A percentile compares a stretch with the other conserved stretches of the same genome.
Conservation (phyloP, 202 grass and related monocot species). For the Carex sylvatica region DNA sequence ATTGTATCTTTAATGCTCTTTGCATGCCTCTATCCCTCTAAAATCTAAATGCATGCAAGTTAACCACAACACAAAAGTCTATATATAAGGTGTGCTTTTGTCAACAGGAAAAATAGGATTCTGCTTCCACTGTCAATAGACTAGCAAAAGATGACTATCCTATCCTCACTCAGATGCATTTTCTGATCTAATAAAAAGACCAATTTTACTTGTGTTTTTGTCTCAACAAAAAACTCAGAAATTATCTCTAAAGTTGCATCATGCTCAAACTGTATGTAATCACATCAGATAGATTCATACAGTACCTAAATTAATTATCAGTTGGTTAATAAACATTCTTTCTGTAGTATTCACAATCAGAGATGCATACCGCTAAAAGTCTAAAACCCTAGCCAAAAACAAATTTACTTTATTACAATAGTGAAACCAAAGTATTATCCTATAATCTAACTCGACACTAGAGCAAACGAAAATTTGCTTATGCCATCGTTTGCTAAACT, state of each 20-base stretch:
- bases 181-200: not conserved
- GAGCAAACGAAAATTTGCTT: not conserved
- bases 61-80: not conserved
- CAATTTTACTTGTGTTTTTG: not conserved
- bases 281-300: not conserved
- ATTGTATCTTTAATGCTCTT: not conserved
- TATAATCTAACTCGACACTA: not conserved
- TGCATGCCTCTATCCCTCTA: not conserved
- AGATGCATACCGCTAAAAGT: not conserved
- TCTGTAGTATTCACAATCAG: not conserved
- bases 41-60: constrained; percentile 7
- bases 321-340: not conserved
- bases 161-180: too few species aligned
- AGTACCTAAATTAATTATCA: not conserved
- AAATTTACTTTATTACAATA: not conserved
- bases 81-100: too few species aligned
- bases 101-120: too few species aligned
- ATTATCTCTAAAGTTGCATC: not conserved
- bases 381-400: not conserved
- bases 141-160: too few species aligned
- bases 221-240: not conserved
- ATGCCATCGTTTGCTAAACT: not conserved
- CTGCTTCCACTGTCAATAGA: too few species aligned
- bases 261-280: not conserved
- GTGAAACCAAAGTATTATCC: not conserved